phyloP scores from a whole-genome alignment of 2,329 filamentous ascomycete species.

The Fusarium palustre region DNA sequence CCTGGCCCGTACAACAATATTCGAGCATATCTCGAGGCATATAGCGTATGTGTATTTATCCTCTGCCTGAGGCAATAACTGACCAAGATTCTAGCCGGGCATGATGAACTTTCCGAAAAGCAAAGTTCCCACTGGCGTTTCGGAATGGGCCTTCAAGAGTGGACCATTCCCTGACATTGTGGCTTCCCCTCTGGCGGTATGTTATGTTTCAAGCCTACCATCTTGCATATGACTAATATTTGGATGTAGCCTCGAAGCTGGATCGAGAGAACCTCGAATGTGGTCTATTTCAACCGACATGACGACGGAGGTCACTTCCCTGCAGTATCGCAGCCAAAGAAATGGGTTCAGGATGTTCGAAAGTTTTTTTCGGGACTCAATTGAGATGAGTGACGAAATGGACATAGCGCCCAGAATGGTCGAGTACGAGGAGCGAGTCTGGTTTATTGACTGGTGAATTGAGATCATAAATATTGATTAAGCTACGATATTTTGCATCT shows the following conservation, averaged over 20 bases:
- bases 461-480: neutral
- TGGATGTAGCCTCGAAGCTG: neutral
- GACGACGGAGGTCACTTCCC: neutral
- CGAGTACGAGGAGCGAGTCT: neutral
- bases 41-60: neutral
- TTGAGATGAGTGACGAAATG: neutral
- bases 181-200: neutral
- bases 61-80: neutral
- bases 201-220: fast-evolving
- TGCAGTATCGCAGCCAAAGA: neutral
- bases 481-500: no score
- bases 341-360: neutral
- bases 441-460: neutral
- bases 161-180: neutral
- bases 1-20: constrained; percentile 24
- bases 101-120: neutral
- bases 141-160: neutral
- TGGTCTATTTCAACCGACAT: neutral
- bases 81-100: neutral
- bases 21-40: constrained; percentile 5
- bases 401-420: neutral
- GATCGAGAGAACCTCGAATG: neutral
- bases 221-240: neutral
- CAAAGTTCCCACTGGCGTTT: neutral
- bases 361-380: neutral